Conservation (phyloP, 352 stramenopile species). For the Paralagenidium karlingii region DNA sequence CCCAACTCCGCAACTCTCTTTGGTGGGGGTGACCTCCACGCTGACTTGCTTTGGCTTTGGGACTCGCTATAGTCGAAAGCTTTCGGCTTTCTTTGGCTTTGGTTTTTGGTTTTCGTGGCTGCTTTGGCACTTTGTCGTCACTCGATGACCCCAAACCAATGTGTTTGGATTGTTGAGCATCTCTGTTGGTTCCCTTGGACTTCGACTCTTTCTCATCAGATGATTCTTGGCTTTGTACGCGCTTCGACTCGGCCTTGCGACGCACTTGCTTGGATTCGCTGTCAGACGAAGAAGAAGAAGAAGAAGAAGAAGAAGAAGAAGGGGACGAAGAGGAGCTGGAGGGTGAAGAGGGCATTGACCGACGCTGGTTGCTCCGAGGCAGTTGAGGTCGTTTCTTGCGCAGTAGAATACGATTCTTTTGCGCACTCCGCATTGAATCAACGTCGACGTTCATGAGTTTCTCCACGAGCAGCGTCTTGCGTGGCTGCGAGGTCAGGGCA, state of each 20-base stretch:
- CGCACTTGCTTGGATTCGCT: no score
- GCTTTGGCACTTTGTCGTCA: neutral
- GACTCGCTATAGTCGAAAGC: neutral
- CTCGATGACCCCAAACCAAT: no score
- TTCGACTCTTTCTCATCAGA: no score
- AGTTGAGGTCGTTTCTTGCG: neutral
- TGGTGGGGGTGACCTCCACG: neutral
- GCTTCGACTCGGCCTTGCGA: no score
- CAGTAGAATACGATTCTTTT: neutral
- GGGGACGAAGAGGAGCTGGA: no score
- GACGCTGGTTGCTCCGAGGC: neutral
- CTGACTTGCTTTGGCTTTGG: neutral
- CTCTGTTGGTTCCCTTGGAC: no score
- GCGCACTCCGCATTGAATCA: conserved; percentile 12
- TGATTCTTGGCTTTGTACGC: no score
- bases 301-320: no score
- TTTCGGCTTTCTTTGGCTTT: neutral
- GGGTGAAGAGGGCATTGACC: conserved; percentile 15
- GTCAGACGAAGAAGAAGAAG: conserved; percentile 19
- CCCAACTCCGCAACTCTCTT: no score
- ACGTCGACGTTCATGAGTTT: conserved; percentile 31
- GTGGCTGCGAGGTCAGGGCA: no score
- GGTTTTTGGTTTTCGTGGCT: neutral
- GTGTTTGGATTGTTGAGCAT: no score
- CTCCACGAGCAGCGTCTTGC: no score